These are phyloP conservation scores for Tricholoma saponaceum DNA, from an alignment of 768 basidiomycete genomes.

Conservation along the genomic window DNA sequence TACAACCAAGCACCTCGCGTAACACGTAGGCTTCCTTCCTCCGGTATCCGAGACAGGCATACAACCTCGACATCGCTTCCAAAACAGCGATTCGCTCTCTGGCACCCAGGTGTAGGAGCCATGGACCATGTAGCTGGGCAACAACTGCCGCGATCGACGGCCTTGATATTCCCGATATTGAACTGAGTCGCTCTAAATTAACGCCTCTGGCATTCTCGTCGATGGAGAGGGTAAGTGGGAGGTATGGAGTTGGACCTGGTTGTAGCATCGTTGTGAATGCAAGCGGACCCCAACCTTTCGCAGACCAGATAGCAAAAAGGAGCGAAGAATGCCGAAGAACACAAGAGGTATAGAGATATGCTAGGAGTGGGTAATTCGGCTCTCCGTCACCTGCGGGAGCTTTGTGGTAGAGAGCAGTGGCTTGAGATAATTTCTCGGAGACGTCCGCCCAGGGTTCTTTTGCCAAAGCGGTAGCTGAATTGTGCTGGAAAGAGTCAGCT, in stretches of 20 bases:
- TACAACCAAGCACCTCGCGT: conserved; percentile 79
- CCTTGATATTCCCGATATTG: conserved; percentile 67
- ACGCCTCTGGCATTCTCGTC: conserved; percentile 41
- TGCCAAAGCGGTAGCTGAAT: conserved; percentile 36
- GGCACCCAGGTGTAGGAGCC: conserved; percentile 76
- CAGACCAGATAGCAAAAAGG: conserved; percentile 75
- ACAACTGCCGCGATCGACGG: conserved; percentile 60
- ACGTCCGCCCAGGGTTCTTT: conserved; percentile 78
- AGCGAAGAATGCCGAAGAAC: conserved; percentile 73
- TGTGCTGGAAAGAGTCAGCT: conserved; percentile 39
- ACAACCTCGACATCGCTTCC: conserved; percentile 69
- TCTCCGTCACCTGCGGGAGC: conserved; percentile 51
- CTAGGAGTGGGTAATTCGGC: conserved; percentile 55
- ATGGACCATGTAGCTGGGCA: conserved; percentile 81
- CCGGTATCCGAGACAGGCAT: conserved; percentile 75
- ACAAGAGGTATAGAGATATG: conserved; percentile 63
- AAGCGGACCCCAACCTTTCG: conserved; percentile 84
- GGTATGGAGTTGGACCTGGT: conserved; percentile 52
- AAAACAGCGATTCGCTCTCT: conserved; percentile 71
- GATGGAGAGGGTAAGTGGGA: conserved; percentile 54
- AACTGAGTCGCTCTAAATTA: conserved; percentile 60
- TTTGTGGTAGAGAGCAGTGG: conserved; percentile 56
- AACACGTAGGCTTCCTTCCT: conserved; percentile 87
- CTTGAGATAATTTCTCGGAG: conserved; percentile 71
- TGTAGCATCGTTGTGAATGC: conserved; percentile 75